Conservation (phyloP, 768 basidiomycete genomes). For the Tephrocybe sp. region DNA sequence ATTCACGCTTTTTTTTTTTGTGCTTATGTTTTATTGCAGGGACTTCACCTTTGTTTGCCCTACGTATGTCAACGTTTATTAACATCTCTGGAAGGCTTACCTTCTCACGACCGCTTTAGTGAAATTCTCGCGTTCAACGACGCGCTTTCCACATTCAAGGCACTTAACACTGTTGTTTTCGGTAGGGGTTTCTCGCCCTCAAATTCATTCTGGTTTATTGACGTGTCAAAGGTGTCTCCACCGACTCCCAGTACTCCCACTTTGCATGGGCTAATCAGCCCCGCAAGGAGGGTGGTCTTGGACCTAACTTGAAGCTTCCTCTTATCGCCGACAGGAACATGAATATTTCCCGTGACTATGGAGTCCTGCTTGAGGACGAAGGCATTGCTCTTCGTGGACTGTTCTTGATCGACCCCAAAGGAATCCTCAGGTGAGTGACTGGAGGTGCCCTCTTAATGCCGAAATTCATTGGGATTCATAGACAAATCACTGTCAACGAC, state of each 20-base stretch:
- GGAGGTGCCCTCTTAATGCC: not conserved
- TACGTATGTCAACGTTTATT: slow-evolving; percentile 42
- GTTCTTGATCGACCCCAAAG: slow-evolving; percentile 86
- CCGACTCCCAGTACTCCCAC: slow-evolving; percentile 87
- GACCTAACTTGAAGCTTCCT: slow-evolving; percentile 83
- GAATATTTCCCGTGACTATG: slow-evolving; percentile 81
- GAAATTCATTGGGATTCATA: slow-evolving; percentile 20
- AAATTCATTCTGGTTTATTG: not conserved
- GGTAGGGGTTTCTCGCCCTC: slow-evolving; percentile 38
- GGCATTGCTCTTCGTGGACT: slow-evolving; percentile 86
- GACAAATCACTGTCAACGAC: slow-evolving; percentile 88
- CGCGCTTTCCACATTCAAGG: slow-evolving; percentile 71
- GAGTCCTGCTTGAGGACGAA: slow-evolving; percentile 83
- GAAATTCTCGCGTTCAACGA: slow-evolving; percentile 96
- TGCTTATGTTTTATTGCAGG: slow-evolving; percentile 33
- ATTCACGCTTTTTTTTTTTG: not conserved
- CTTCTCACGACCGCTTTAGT: slow-evolving; percentile 18
- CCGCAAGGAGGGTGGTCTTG: slow-evolving; percentile 85
- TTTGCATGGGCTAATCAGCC: slow-evolving; percentile 83
- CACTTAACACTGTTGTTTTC: slow-evolving; percentile 71
- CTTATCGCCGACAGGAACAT: slow-evolving; percentile 79
- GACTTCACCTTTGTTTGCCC: slow-evolving; percentile 91
- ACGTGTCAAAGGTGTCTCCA: slow-evolving; percentile 50
- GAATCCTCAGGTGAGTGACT: slow-evolving; percentile 54
- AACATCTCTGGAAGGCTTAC: not conserved